Base-by-base conservation (phyloP, 305 asterid genomes). In the Nicotiana rustica region DNA sequence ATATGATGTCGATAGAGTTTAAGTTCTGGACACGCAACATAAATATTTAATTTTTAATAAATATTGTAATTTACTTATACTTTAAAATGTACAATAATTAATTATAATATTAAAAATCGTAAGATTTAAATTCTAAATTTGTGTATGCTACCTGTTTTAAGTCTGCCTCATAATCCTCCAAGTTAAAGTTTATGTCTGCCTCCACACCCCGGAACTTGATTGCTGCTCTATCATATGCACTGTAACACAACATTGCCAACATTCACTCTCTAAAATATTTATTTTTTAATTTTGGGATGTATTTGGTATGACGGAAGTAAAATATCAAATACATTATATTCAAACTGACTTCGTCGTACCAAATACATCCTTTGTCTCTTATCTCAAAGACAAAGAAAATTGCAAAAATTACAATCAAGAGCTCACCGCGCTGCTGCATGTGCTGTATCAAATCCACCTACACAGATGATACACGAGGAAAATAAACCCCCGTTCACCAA, bases 171-270 rank as follows among this genome's bases (percentile, higher is more conserved):
- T 96, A 96, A 85, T 94, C 97, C 19, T 93, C 92, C 68, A 93
- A 65, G 75, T 82, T 87, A 68, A 96, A 96, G 90, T 96, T 96
- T 84, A 96, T 96, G 92, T 96, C 99, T 57, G 99, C 99, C 79
- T 94, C 98, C 3, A 89, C 93, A 81, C 99, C 99, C 21, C 99
- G 92, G 80, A 96, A 96, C 84, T 96, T 95, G 84, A 95, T 93
- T 38, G 99, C 99, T 36, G 99, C 98, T 84, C 98, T 89, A 91
- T 96, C 99, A 82, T 96, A 96, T 61, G 99, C 98, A 81, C 98
- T 96, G 95, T 67, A 19, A 41, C 41, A 52, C 44, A 75, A 52
- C 47, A 41, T 6, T 73, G 7, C 14, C 79, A 13, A 73, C 18
- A 18, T 44, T 71, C 7, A 71, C 19, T 44, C 78, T 19, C 12